Evolutionary conservation across 495 filamentous ascomycete genomes (phyloP), one percentile per base, ranked within the genome.

Genomic region (Astrothelium macrocarpum): DNA sequence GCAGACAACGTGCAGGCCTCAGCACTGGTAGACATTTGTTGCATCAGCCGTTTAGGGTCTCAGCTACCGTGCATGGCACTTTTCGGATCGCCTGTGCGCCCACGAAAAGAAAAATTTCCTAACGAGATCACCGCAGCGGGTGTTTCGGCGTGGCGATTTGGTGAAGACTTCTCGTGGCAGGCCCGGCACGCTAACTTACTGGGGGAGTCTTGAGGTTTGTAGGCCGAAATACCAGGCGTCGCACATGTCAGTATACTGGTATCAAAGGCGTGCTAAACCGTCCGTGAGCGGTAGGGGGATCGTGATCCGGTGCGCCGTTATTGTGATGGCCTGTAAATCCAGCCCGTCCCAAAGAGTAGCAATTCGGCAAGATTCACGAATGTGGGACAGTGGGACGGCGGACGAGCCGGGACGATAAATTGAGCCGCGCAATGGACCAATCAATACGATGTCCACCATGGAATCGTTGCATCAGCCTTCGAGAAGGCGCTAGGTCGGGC

Each of bases 81-180:
- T 5, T 56, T 56, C 49, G 49, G 20, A 25, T 28, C 12, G 49
- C 49, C 49, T 26, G 49, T 56, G 25, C 49, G 49, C 49, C 49
- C 29, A n/a, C 49, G 49, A 56, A 56, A 56, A 49, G n/a, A 56
- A 56, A 56, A 39, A 56, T 56, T 56, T 56, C 49, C 49, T 56
- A 20, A 20, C 49, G 49, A 56, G 49, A 56, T 56, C 49, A 56
- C 5, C 23, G 29, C 25, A 29, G 25, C 34, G 34, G 34, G 14
- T n/a, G 23, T 28, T 29, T 29, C 20, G 49, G 49, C 49, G 49
- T 56, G 49, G 49, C 49, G 16, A 49, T 49, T 49, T 14, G 43
- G 43, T 18, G 3, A 49, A 18, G 43, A 28, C 49, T 56, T 56
- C 25, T 56, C 49, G 49, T 56, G 23, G 12, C 25, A 29, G 25